Conservation (phyloP, 192 early-diverging fungal species). For the Spizellomyces punctatus region DNA sequence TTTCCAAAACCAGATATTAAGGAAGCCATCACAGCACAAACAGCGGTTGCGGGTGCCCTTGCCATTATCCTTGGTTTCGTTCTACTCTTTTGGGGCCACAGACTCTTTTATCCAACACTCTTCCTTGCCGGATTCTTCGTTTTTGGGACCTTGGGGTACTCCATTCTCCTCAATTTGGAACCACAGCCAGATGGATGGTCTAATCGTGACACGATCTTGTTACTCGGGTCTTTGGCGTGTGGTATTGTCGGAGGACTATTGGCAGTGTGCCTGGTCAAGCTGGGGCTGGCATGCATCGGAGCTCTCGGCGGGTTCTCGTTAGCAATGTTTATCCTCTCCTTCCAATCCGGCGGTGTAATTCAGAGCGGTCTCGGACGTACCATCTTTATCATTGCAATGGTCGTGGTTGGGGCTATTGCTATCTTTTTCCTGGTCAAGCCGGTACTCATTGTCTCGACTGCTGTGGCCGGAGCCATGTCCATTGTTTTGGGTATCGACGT, state of each 20-base stretch:
- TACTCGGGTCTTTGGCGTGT: conserved; percentile 20
- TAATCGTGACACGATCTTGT: conserved; percentile 18
- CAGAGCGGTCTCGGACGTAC: not conserved
- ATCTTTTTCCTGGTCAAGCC: conserved; percentile 35
- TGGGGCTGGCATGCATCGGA: conserved; percentile 34
- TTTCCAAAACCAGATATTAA: not conserved
- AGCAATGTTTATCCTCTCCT: conserved; percentile 26
- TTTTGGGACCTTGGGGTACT: conserved; percentile 11
- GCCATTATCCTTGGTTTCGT: conserved; percentile 29
- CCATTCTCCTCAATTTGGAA: conserved; percentile 20
- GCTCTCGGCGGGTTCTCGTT: conserved; percentile 35
- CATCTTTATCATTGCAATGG: conserved; percentile 28
- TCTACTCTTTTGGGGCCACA: conserved; percentile 32
- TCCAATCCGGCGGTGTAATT: conserved; percentile 27
- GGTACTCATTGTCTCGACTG: conserved; percentile 30
- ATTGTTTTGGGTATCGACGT: conserved; percentile 33
- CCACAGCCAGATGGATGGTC: conserved; percentile 19
- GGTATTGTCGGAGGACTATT: conserved; percentile 37
- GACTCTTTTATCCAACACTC: conserved; percentile 30
- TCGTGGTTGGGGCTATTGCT: conserved; percentile 16
- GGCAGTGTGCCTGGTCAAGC: conserved; percentile 13
- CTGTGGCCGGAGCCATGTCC: conserved; percentile 24
- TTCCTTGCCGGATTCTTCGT: conserved; percentile 33
- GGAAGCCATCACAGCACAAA: conserved; percentile 10
- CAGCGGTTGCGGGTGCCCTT: conserved; percentile 7